Conservation (phyloP, 176 grass and related monocot species). For the Avena insularis region DNA sequence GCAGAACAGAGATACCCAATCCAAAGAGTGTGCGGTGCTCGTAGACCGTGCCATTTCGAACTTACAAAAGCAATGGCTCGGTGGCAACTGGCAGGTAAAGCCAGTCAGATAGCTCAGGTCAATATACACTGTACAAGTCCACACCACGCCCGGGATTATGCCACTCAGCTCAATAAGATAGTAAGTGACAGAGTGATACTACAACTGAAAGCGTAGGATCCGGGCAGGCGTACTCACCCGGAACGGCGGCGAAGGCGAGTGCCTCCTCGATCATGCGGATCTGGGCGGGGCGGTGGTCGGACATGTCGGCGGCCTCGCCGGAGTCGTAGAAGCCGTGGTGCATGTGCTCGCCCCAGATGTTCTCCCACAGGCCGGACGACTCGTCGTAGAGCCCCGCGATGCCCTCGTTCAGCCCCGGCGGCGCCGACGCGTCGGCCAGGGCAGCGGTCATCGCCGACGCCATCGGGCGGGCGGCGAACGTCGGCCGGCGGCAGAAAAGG, state of each 20-base stretch:
- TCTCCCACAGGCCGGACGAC: slow-evolving; percentile 88
- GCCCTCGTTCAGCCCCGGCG: slow-evolving; percentile 75
- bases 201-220: slow-evolving; percentile 1
- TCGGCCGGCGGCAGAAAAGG: not conserved
- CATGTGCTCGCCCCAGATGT: slow-evolving; percentile 98
- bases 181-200: not conserved
- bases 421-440: slow-evolving; percentile 13
- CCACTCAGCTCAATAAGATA: not conserved
- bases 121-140: not conserved
- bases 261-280: slow-evolving; percentile 94
- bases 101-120: not conserved
- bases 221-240: slow-evolving; percentile 41
- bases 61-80: not conserved
- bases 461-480: slow-evolving; percentile 1
- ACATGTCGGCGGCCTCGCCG: slow-evolving; percentile 53
- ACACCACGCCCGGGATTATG: not conserved
- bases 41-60: not conserved
- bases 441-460: slow-evolving; percentile 24
- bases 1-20: not conserved
- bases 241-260: slow-evolving; percentile 78
- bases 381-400: slow-evolving; percentile 98
- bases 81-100: not conserved
- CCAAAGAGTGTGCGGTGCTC: not conserved
- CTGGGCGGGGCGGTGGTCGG: slow-evolving; percentile 80
- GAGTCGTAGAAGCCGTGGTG: slow-evolving; percentile 92